Evolutionary conservation across 495 filamentous ascomycete species (phyloP), one percentile per base, ranked within the genome.

Genomic region (Xylaria nigripes): DNA sequence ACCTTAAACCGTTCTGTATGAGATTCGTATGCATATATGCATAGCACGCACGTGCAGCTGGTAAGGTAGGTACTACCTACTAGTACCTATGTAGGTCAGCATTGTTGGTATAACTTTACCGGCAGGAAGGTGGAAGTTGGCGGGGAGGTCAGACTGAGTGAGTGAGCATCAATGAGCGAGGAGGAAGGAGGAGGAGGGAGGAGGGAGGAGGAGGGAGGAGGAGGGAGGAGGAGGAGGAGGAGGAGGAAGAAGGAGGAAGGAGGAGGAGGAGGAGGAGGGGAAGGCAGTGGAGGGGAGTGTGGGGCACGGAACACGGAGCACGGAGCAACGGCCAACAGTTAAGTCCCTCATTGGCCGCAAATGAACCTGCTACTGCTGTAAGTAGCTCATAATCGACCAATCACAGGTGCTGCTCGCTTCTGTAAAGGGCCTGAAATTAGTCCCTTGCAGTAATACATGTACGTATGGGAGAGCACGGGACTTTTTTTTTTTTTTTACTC

Each of bases 361-460:
- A 1, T 18, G 32, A 0, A 9, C 9, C 15, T 15, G 38, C 42
- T 36, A 30, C n/a, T n/a, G n/a, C n/a, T n/a, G n/a, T n/a, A n/a
- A n/a, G n/a, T 15, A 3, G 36, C 13, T 4, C 43, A 8, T 24
- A 25, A 23, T 24, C 18, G 21, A 21, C 53, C 53, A 55, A 55
- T 55, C 25, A 45, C 10, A 10, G 15, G 6, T n/a, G 46, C 19
- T 27, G 46, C 46, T 55, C 46, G 53, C 53, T 55, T 50, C 53
- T 49, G 53, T 50, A 55, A 36, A 44, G 44, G 51, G 24, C 38
- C 36, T 49, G 45, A 55, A n/a, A 55, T 43, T 49, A 55, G 53
- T 49, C 53, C 53, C 53, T 55, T 50, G 53, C 53, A 55, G 36
- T 40, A 40, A 40, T 16, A 40, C 36, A 30, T 4, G 27, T 30